Evolutionary conservation across 257 asterid genomes (phyloP).

Genomic region (Solanum clarkiae): DNA sequence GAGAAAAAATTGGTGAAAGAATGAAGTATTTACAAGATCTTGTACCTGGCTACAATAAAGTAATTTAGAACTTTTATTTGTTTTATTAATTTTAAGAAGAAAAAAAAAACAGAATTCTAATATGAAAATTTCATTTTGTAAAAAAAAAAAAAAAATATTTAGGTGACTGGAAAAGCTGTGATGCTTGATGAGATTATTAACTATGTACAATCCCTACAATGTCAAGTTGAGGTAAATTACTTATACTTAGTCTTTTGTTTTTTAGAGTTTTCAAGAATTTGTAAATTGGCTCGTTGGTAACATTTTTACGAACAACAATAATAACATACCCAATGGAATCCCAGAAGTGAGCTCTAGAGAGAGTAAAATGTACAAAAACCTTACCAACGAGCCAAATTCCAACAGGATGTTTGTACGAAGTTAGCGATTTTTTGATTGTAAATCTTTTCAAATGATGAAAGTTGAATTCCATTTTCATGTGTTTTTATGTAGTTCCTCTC

Average conservation of each 20-base stretch:
- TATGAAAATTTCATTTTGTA: not conserved
- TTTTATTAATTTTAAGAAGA: not conserved
- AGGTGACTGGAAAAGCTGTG: conserved; percentile 95
- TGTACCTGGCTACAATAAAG: conserved; percentile 95
- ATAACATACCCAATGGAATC: no score
- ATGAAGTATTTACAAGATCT: conserved; percentile 88
- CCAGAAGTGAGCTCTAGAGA: no score
- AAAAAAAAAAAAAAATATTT: not conserved
- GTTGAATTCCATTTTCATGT: not conserved
- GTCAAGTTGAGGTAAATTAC: conserved; percentile 72
- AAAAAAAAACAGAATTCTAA: not conserved
- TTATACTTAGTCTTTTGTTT: not conserved
- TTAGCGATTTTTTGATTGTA: not conserved
- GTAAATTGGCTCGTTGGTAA: not conserved
- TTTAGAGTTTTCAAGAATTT: not conserved
- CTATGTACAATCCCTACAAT: conserved; percentile 72
- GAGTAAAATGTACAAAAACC: no score
- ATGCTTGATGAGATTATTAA: conserved; percentile 94
- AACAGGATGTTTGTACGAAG: not conserved
- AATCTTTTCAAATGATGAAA: not conserved
- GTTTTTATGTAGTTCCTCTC: conserved; percentile 55
- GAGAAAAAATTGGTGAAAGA: conserved; percentile 89
- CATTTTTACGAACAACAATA: no score
- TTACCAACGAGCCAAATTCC: not conserved
- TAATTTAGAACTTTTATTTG: not conserved